Conservation (phyloP, 352 stramenopile genomes). For the Pythium aquatile region DNA sequence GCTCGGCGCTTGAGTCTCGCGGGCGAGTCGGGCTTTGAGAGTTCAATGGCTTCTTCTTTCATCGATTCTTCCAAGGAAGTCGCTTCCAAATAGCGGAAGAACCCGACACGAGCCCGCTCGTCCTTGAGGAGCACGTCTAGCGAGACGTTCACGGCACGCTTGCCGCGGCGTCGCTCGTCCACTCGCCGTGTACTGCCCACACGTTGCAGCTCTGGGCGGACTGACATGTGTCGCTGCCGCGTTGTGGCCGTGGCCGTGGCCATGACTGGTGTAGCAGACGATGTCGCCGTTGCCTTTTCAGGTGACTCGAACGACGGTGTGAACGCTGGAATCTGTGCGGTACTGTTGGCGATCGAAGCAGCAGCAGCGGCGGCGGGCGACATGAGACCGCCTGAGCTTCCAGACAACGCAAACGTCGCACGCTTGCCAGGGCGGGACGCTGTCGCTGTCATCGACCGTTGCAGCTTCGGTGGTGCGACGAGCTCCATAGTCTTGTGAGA, state of each 20-base stretch:
- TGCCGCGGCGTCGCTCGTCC: slow-evolving; percentile 18
- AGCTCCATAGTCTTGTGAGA: background rate
- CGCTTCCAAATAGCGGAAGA: slow-evolving; percentile 51
- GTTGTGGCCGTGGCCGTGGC: background rate
- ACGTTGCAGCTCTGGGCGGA: slow-evolving; percentile 12
- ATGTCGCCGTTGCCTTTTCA: background rate
- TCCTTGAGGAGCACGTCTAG: slow-evolving; percentile 59
- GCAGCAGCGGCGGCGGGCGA: background rate
- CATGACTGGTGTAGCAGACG: background rate
- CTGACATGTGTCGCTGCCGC: slow-evolving; percentile 6
- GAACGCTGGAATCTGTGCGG: background rate
- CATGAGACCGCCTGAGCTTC: slow-evolving; percentile 5
- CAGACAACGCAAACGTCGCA: slow-evolving; percentile 16
- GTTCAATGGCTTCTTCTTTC: slow-evolving; percentile 3
- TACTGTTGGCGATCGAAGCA: background rate
- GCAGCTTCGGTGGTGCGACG: background rate
- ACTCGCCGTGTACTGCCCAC: slow-evolving; percentile 6
- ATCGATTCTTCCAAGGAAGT: slow-evolving; percentile 42
- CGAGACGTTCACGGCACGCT: slow-evolving; percentile 39
- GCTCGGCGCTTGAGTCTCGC: slow-evolving; percentile 15
- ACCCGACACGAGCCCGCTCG: slow-evolving; percentile 48
- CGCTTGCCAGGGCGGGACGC: slow-evolving; percentile 8
- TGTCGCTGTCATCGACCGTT: slow-evolving; percentile 13
- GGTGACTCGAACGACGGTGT: background rate
- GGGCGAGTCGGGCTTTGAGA: background rate